Conservation (phyloP, 129 eudicot genomes). For the Daucus carota region DNA sequence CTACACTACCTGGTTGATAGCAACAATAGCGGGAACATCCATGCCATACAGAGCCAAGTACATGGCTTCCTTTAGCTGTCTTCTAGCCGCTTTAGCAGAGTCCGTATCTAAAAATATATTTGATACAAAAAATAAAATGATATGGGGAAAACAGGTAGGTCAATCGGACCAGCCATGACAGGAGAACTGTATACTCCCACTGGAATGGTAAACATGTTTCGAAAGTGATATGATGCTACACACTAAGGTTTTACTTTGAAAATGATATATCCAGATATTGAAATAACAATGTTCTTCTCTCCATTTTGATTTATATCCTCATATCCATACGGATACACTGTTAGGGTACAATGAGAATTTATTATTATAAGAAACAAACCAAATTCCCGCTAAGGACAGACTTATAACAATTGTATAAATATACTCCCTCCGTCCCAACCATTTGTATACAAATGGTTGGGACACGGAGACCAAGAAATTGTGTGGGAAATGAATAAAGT, state of each 20-base stretch:
- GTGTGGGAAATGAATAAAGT: too few relatives aligned
- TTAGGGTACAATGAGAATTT: not conserved
- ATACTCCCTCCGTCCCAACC: too few relatives aligned
- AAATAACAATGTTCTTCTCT: not conserved
- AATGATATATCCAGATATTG: not conserved
- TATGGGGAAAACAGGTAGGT: not conserved
- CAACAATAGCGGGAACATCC: constrained; percentile 97
- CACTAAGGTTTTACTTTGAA: not conserved
- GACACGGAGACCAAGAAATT: too few relatives aligned
- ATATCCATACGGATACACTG: not conserved
- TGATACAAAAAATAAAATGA: not conserved
- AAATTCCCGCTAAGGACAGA: not conserved
- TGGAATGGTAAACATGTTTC: not conserved
- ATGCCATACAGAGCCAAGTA: constrained; percentile 71
- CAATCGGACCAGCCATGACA: not conserved
- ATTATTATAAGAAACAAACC: not conserved
- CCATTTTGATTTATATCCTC: not conserved
- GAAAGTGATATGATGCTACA: not conserved
- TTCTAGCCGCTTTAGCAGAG: constrained; percentile 78
- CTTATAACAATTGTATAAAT: not conserved
- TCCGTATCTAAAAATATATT: constrained; percentile 63
- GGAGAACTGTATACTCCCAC: not conserved
- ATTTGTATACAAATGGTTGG: too few relatives aligned
- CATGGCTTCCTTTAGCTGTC: constrained; percentile 78
- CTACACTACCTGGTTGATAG: constrained; percentile 71